Evolutionary conservation across 1,139 yeast species (phyloP), one percentile per base, ranked within the genome.

Genomic region (Debaryomyces coudertii): DNA sequence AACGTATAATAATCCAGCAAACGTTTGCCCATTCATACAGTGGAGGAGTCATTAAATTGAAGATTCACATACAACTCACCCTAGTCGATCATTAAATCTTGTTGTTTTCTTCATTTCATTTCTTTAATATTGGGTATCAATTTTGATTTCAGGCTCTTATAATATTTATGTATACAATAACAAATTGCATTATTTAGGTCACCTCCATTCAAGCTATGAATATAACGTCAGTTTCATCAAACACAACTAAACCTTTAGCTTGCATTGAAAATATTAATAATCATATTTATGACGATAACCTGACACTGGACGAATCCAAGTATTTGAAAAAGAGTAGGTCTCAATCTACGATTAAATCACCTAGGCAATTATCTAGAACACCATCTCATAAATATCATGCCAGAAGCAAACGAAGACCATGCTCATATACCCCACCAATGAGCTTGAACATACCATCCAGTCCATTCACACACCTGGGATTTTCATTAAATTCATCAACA

Each of bases 241-340:
- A 61, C 46, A 50, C 48, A 40, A 65, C 71, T 2, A 46, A 54
- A 44, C 71, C 72, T 23, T 57, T 67, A 43, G 65, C 68, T 7
- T 55, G 53, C 40, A 53, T 54, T 15, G 39, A 51, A 18, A 46
- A 54, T 40, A 42, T 53, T 22, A 58, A 61, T 45, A 64, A 65
- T 49, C 50, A 53, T 49, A 57, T 65, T 11, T 66, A 67, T 47
- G 62, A 58, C 18, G 23, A 40, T 22, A 33, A 31, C 14, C 44
- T 35, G n/a, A 31, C 31, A 11, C 11, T 16, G 2, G 24, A 20
- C 16, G 36, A 18, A 7, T 9, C 40, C 14, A 33, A 46, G 36
- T 36, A 36, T 15, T 36, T 39, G 12, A 48, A 48, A 25, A 45
- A 43, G 16, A 30, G 42, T 2, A 48, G 31, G 31, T 40, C 52